Evolutionary conservation across 176 grass and related monocot species (phyloP), one percentile per base, ranked within the genome.

Genomic region (Ensete glaucum): DNA sequence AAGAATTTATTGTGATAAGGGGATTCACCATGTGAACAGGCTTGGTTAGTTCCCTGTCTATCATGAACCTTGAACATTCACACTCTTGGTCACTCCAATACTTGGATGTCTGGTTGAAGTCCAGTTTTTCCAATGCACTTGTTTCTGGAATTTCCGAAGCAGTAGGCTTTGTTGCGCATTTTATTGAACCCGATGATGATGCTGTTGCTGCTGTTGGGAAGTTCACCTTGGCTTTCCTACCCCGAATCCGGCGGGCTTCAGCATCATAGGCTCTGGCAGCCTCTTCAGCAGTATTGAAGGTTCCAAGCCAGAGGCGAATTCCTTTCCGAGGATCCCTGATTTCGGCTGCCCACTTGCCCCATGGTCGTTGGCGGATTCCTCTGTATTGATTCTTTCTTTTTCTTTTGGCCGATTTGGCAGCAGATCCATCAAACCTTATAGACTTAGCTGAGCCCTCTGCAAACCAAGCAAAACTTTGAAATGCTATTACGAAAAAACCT

Each of bases 221-320:
- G 75, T 96, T 96, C 51, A 96, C 73, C 79, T 96, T 96, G 73
- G 91, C 91, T 69, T 91, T 96, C 84, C 79, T 86, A 52, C 91
- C 91, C 7, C 88, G 80, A 21, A 96, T 89, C 53, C 83, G 83
- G 26, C 85, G 83, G 2, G 91, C 85, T 75, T 86, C 88, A 10
- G 76, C 72, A 60, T 96, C 92, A 64, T 96, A 91, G n/a, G 92
- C 88, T 0, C 76, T 77, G 26, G 88, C 88, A 22, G 91, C 91
- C 11, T 88, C 83, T 50, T 96, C 83, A 20, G 88, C 79, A 57
- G 88, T 87, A 53, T 85, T 66, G 83, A 91, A 91, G n/a, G 92
- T 96, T 73, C 92, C 92, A 34, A 96, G 92, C 92, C 92, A 96
- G 70, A 91, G 84, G 48, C 92, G 81, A 34, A 85, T 83, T 52